Evolutionary conservation across 2,329 filamentous ascomycete genomes (phyloP).

Genomic region (Claviceps pazoutovae): DNA sequence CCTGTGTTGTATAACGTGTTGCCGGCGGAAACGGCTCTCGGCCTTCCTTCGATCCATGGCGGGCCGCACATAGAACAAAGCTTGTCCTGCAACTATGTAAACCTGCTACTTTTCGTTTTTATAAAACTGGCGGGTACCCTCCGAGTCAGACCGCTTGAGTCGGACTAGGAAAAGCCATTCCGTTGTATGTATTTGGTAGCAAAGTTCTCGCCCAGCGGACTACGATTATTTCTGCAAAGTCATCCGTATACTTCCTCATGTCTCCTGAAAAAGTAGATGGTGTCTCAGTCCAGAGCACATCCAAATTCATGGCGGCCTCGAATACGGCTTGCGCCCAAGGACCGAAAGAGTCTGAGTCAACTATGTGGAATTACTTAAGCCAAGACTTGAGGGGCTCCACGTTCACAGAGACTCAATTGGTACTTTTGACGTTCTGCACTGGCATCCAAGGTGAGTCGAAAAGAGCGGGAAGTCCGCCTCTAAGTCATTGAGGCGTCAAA

Average conservation of each 20-base stretch:
- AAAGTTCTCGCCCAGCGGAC: neutral
- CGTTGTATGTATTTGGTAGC: neutral
- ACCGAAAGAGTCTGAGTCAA: neutral
- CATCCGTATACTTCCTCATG: neutral
- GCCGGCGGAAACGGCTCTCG: conserved; percentile 1
- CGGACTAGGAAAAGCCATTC: neutral
- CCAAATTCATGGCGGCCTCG: neutral
- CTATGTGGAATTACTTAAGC: conserved; percentile 9
- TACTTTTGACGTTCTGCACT: conserved; percentile 35
- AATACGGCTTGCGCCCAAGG: neutral
- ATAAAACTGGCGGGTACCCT: neutral
- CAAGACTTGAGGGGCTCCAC: conserved; percentile 22
- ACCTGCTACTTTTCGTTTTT: no score
- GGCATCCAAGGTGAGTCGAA: conserved; percentile 31
- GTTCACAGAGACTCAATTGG: conserved; percentile 31
- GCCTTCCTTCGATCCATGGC: neutral
- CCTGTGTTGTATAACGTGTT: neutral
- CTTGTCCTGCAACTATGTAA: no score
- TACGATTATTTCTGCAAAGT: neutral
- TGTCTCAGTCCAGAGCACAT: neutral
- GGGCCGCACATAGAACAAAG: neutral
- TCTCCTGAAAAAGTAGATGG: neutral
- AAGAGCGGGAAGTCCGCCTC: no score
- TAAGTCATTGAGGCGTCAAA: neutral
- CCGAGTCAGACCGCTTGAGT: neutral